Base-by-base conservation (phyloP, 164 flowering plant genomes). In the Piper betle region DNA sequence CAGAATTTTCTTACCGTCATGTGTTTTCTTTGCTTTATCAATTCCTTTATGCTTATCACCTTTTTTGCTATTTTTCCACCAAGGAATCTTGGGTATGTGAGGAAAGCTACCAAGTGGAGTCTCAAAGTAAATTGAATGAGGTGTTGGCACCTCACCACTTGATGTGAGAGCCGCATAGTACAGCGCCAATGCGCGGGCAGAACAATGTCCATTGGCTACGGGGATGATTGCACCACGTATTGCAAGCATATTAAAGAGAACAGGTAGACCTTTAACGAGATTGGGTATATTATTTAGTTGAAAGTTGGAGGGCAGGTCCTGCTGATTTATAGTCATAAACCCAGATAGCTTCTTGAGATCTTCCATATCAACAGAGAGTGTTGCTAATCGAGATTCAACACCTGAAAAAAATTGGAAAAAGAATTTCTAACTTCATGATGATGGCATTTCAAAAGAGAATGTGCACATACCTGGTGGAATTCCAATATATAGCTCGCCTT, bases 161-260 rank as follows among this genome's bases (percentile, higher is more conserved):
- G 80, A 79, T 37, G 65, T 94, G 17, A 93, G 78, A 57, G 90
- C 68, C 58, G 98, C 98, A 82, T 93, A 93, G 69, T 87, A 93
- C 20, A 97, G 94, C 40, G 97, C 97, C 50, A 93, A 80, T 11
- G 98, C 98, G 65, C 98, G 94, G n/a, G 98, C 98, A 7, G 98
- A 93, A 79, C 91, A 87, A 68, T 93, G 98, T 43, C 85, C 88
- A 67, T 93, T 93, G 53, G 96, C 98, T 54, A 97, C 86, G 54
- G 98, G 98, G 61, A 93, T 82, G 57, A 93, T 86, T 54, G 97
- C 88, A 52, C 97, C 91, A 2, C 98, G 94, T n/a, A 69, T 62
- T 53, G 74, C 62, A 37, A 90, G 85, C 37, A 79, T 69, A 73
- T 93, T 93, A 65, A 87, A 90, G 37, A 86, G 18, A 41, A 77